Base-by-base conservation (phyloP, 306 rosid species). In the Begonia peltatifolia region DNA sequence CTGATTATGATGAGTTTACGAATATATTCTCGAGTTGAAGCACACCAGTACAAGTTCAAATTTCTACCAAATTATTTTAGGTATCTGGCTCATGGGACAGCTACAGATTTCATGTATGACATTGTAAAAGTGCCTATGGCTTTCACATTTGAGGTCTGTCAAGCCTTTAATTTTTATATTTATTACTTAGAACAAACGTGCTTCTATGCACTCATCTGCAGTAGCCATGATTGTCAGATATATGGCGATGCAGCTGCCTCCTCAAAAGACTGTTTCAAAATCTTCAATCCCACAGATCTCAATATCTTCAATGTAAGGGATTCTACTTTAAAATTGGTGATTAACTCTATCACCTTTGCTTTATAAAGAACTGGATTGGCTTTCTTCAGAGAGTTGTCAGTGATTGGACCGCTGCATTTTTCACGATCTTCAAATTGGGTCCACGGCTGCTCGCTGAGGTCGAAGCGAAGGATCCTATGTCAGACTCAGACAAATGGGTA, bases 31-130 rank as follows among this genome's bases (percentile, higher is more conserved):
- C n/a, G n/a, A n/a, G n/a, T n/a, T n/a, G n/a, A n/a, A n/a, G n/a
- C n/a, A n/a, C n/a, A n/a, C n/a, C n/a, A n/a, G n/a, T n/a, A n/a
- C n/a, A n/a, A n/a, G n/a, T n/a, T n/a, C n/a, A n/a, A n/a, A n/a
- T n/a, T n/a, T 30, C 36, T 30, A 4, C 3, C 38, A 5, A 4
- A 6, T 30, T 7, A 63, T 50, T 60, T 42, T 72, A 86, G 99
- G 79, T 92, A 92, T 77, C 69, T 92, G 66, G 99, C 96, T 12
- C 99, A 92, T 53, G 99, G 99, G 61, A 92, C 99, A 17, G 94
- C 96, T 60, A 92, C 96, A 14, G 99, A 92, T 81, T 92, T 64
- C 77, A 86, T 86, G 94, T 83, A 73, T 58, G 99, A 92, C 66
- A 66, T 83, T 58, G 83, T 62, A 61, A 77, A 68, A 78, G 81